Evolutionary conservation across 345 rosid species (phyloP), one percentile per base, ranked within the genome.

Genomic region (Triadica sebifera): DNA sequence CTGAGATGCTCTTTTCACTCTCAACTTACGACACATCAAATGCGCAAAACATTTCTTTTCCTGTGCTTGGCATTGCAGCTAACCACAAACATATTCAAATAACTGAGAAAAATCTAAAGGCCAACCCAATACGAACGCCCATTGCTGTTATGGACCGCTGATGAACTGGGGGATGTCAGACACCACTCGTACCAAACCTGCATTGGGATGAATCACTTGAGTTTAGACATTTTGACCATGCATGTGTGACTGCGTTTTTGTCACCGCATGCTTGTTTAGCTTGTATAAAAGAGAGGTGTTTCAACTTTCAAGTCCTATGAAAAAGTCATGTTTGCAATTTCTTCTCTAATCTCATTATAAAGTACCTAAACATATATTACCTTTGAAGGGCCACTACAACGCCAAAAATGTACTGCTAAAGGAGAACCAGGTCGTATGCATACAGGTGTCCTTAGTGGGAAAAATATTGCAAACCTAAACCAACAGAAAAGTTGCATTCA

Each of bases 111-210:
- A 66, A 37, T 17, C 86, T 90, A 95, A 37, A 93, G 94, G 41
- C 99, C 99, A 17, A 93, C 98, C 99, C 98, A 90, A 47, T 93
- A 91, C 3, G 99, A 95, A 52, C 98, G 97, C 17, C 98, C 99
- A 67, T 88, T 93, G 88, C 86, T 85, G 88, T 95, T 95, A 86
- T 93, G 99, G 59, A 93, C 65, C 12, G 98, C 87, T 17, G 91
- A 84, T 38, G 85, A 82, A 53, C 65, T 29, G 9, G 97, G 98
- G 57, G 93, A 86, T 38, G 89, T 67, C 67, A 90, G 93, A 38
- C 92, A 86, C 99, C 99, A 95, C 75, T 95, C 98, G 49, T 95
- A 93, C 98, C 99, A 95, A 69, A 93, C 99, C 99, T 95, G 80
- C 67, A 80, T 25, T 65, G 63, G 38, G 75, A 56, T 12, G 29